Evolutionary conservation across 306 rosid species (phyloP).

Genomic region (Geum urbanum): DNA sequence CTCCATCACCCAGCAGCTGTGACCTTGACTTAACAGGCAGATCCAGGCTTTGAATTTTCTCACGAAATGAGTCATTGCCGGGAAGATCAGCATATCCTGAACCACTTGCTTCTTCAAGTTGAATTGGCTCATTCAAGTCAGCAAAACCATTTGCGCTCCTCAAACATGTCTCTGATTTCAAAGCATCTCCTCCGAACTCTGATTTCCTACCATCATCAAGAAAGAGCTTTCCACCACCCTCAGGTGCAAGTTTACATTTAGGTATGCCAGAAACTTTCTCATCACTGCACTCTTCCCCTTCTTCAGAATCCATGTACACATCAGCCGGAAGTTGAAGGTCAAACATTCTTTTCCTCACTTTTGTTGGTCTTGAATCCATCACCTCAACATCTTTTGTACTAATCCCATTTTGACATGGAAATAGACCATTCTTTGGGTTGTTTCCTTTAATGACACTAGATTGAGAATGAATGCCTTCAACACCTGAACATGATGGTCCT

Average conservation of each 20-base stretch:
- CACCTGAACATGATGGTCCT: constrained; percentile 45
- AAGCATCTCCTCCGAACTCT: constrained; percentile 40
- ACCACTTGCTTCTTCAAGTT: constrained; percentile 59
- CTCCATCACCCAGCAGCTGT: constrained; percentile 27
- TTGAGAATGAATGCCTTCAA: constrained; percentile 69
- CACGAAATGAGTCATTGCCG: constrained; percentile 32
- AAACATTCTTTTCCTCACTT: constrained; percentile 68
- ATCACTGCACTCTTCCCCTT: constrained; percentile 67
- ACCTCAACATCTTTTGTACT: constrained; percentile 61
- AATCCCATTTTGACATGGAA: constrained; percentile 56
- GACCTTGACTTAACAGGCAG: constrained; percentile 42
- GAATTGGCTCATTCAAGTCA: constrained; percentile 81
- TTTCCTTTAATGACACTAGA: constrained; percentile 50
- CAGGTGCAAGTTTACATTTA: constrained; percentile 33
- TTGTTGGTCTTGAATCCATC: constrained; percentile 70
- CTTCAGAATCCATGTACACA: constrained; percentile 69
- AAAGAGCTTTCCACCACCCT: constrained; percentile 38
- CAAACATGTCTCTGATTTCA: constrained; percentile 40
- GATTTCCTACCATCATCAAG: constrained; percentile 36
- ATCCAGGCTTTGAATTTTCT: constrained; percentile 41
- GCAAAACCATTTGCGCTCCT: constrained; percentile 57
- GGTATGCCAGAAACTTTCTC: constrained; percentile 46
- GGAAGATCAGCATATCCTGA: constrained; percentile 37
- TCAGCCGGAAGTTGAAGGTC: constrained; percentile 95
- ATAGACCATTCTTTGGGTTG: constrained; percentile 34